Percentiles rank a stretch among this genome's conserved stretches.
These are phyloP conservation scores for Plasmodium berghei DNA, from an alignment of 169 alveolate genomes.

Conservation along the genomic window DNA sequence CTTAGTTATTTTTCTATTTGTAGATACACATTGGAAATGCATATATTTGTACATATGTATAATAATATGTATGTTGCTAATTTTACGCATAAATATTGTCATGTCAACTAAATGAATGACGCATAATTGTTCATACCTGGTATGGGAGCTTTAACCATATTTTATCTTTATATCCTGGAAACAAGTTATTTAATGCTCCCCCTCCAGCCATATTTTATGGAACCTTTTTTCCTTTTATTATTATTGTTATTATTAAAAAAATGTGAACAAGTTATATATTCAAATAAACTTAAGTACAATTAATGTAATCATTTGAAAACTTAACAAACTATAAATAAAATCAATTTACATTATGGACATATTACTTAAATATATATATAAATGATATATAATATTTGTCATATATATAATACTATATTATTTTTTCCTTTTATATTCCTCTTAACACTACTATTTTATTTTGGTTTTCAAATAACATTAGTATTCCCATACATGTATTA, in stretches of 20 bases:
- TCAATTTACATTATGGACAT: not conserved
- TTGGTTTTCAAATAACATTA: too few relatives aligned
- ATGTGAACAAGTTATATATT: constrained; percentile 1
- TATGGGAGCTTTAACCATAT: constrained; percentile 89
- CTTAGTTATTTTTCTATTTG: not conserved
- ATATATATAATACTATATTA: not conserved
- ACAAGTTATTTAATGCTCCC: constrained; percentile 88
- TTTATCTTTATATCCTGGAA: constrained; percentile 91
- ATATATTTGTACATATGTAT: not conserved
- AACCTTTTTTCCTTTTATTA: constrained; percentile 1
- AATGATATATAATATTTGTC: too few relatives aligned
- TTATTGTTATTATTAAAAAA: not conserved
- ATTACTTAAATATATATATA: too few relatives aligned
- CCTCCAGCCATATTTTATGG: constrained; percentile 85
- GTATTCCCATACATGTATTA: too few relatives aligned
- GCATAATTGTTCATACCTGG: constrained; percentile 76
- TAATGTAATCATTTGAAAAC: constrained; percentile 47
- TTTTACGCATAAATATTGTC: not conserved
- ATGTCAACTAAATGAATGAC: not conserved
- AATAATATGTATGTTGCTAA: not conserved
- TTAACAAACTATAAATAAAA: not conserved
- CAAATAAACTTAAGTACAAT: not conserved
- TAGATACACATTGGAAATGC: not conserved
- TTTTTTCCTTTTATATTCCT: too few relatives aligned
- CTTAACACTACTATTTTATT: too few relatives aligned